Base-by-base conservation (phyloP, 2,329 filamentous ascomycete genomes). In the Neopestalotiopsis sp. region DNA sequence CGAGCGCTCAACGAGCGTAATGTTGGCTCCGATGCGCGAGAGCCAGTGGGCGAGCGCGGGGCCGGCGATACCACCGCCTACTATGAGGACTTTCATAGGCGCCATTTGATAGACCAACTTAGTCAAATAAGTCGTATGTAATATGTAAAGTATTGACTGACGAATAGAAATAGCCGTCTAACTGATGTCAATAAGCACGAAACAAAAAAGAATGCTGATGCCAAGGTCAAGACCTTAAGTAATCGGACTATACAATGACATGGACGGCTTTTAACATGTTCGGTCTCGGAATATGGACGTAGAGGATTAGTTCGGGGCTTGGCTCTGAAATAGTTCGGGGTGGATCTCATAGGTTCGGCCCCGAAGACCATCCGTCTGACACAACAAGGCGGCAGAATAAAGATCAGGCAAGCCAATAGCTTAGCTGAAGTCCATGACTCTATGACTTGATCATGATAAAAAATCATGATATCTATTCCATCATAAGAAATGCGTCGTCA, bases 1-100 rank as follows among this genome's bases (percentile, higher is more conserved):
- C 28, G 72, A 72, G n/a, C 76, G 75, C 67, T 77, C 76, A 9
- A 77, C 71, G 30, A 77, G 65, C 4, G 74, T 77, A 67, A 76
- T 69, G 13, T 68, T 71, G 30, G 71, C 71, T 20, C 72, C 72
- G 12, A 70, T 64, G 40, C 69, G 71, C 30, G 71, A 45, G 64
- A 77, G 71, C 75, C 74, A 76, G 45, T 74, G 70, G 14, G 74
- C 75, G 0, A 76, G 67, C 13, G 70, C 69, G 14, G 76, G 74
- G 12, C 76, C 76, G 13, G 74, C 73, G 61, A 77, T 73, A n/a
- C 72, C 74, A 4, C 69, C 73, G 64, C 73, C 68, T 24, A 67
- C 42, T 38, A 70, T 64, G 65, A 70, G 68, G 28, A 70, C 56
- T 13, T 65, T 64, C 5, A 67, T 28, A 10, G 65, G 65, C 5